A percentile compares a stretch with the other conserved stretches of the same genome.
These are phyloP conservation scores for Russula vinacea DNA, from an alignment of 768 basidiomycete genomes.

Conservation along the genomic window DNA sequence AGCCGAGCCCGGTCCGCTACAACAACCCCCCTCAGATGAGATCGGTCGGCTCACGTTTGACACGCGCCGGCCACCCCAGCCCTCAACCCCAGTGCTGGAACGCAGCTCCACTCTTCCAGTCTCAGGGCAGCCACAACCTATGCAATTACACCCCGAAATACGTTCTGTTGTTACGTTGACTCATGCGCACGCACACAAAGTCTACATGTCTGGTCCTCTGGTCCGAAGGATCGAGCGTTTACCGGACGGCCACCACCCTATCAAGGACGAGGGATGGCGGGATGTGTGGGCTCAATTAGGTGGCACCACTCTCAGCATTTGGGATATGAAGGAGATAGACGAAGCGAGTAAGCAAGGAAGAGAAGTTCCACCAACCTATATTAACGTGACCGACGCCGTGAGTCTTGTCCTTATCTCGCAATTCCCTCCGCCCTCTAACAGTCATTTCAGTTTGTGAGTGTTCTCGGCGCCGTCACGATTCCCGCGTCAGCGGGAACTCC, in stretches of 20 bases:
- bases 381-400: conserved; percentile 87
- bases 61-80: not conserved
- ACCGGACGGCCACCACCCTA: conserved; percentile 65
- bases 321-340: conserved; percentile 88
- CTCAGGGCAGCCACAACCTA: conserved; percentile 30
- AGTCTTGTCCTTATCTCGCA: conserved; percentile 37
- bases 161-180: conserved; percentile 73
- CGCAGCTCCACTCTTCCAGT: conserved; percentile 11
- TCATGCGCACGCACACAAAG: conserved; percentile 74
- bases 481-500: conserved; percentile 52
- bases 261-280: conserved; percentile 75
- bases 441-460: conserved; percentile 63
- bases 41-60: conserved; percentile 17
- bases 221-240: conserved; percentile 73
- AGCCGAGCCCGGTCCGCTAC: conserved; percentile 10
- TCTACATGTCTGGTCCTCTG: conserved; percentile 84
- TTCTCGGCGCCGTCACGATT: conserved; percentile 68
- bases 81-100: conserved; percentile 7
- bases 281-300: conserved; percentile 89
- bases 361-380: conserved; percentile 83
- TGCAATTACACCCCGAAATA: conserved; percentile 74
- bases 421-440: conserved; percentile 23
- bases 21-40: conserved; percentile 15
- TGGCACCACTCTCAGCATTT: conserved; percentile 84
- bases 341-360: conserved; percentile 75